Percentiles rank a stretch among this genome's conserved stretches.
Evolutionary conservation across 257 asterid species (phyloP).

Genomic region (Apocynum venetum): DNA sequence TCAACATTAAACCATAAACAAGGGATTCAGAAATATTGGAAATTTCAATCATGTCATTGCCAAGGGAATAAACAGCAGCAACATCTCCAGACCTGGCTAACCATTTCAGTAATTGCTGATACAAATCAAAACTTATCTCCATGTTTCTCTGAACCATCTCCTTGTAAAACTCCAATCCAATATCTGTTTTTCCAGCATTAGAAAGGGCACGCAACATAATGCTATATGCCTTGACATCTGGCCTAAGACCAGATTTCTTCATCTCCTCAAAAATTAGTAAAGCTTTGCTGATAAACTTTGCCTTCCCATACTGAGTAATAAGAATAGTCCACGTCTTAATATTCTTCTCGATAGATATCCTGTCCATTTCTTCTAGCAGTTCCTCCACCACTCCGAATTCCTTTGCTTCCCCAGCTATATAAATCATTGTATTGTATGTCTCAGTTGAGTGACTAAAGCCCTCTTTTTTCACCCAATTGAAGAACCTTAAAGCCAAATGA

Average conservation of each 20-base stretch:
- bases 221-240: slow-evolving; percentile 52
- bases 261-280: slow-evolving; percentile 60
- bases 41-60: slow-evolving; percentile 48
- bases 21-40: slow-evolving; percentile 42
- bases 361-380: slow-evolving; percentile 61
- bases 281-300: slow-evolving; percentile 52
- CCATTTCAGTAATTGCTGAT: slow-evolving; percentile 50
- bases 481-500: slow-evolving; percentile 65
- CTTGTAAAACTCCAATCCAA: slow-evolving; percentile 75
- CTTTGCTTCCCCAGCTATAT: slow-evolving; percentile 58
- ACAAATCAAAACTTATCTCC: slow-evolving; percentile 37
- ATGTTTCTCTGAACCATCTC: slow-evolving; percentile 54
- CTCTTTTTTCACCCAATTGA: slow-evolving; percentile 58
- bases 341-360: slow-evolving; percentile 40
- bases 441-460: slow-evolving; percentile 52
- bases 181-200: slow-evolving; percentile 44
- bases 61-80: slow-evolving; percentile 39
- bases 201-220: slow-evolving; percentile 56
- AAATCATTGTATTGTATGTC: slow-evolving; percentile 54
- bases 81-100: slow-evolving; percentile 54
- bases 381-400: slow-evolving; percentile 51
- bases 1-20: slow-evolving; percentile 47
- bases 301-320: slow-evolving; percentile 51
- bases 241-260: slow-evolving; percentile 54
- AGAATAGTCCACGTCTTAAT: slow-evolving; percentile 79